Conservation (phyloP, 805 yeast genomes). For the Schizosaccharomyces lindneri region DNA sequence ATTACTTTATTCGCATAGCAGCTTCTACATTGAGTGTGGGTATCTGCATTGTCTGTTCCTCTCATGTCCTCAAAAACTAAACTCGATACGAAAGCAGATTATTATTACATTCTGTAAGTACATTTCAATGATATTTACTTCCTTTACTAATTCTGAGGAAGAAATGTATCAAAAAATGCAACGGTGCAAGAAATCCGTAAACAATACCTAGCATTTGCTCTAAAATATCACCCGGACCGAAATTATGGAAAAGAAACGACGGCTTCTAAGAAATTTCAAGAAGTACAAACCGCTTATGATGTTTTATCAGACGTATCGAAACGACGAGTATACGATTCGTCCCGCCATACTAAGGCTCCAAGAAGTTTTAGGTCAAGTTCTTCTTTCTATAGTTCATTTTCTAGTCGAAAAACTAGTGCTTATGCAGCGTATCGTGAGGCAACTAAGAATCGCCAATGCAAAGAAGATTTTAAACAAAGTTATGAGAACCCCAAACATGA, state of each 20-base stretch:
- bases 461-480: background rate
- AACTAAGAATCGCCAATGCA: background rate
- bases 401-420: background rate
- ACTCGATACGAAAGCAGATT: background rate
- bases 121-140: background rate
- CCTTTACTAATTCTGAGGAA: background rate
- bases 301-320: background rate
- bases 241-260: background rate
- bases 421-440: background rate
- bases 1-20: too few species aligned
- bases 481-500: background rate
- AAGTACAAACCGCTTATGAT: background rate
- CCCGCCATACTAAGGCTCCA: background rate
- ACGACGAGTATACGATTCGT: background rate
- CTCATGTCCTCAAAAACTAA: background rate
- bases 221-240: background rate
- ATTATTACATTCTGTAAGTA: background rate
- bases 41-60: background rate
- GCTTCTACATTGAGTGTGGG: too few species aligned
- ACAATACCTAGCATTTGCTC: background rate
- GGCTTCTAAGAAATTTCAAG: background rate
- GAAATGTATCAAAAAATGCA: background rate
- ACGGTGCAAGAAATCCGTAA: background rate
- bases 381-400: background rate
- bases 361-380: background rate